Conservation (phyloP, 345 rosid species). For the Turritis glabra region DNA sequence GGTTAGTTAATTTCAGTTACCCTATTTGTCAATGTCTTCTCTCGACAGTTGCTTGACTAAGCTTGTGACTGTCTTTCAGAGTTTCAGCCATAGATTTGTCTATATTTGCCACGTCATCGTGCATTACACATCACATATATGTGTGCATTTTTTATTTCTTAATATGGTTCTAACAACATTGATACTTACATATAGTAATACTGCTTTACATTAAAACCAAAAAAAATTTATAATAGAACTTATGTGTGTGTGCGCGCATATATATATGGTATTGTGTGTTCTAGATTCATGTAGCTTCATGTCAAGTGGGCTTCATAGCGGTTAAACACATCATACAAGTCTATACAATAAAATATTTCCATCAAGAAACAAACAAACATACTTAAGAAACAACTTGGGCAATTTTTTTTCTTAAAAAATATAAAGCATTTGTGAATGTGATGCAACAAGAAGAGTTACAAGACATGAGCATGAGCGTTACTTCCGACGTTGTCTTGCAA, state of each 20-base stretch:
- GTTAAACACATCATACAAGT: not conserved
- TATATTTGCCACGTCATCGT: constrained; percentile 21
- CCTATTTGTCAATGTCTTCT: constrained; percentile 36
- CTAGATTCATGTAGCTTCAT: not conserved
- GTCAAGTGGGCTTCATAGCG: constrained; percentile 3
- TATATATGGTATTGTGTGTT: not conserved
- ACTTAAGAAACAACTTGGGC: constrained; percentile 6
- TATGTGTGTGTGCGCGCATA: no score
- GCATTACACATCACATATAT: not conserved
- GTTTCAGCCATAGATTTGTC: constrained; percentile 17
- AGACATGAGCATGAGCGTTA: constrained; percentile 39
- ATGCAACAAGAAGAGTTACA: constrained; percentile 28
- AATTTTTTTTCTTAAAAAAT: not conserved
- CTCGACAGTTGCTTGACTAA: constrained; percentile 36
- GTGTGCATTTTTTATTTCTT: not conserved
- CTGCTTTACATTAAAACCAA: not conserved
- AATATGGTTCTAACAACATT: not conserved
- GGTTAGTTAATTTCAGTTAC: constrained; percentile 40
- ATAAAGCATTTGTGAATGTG: not conserved
- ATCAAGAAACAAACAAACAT: not conserved
- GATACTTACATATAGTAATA: not conserved
- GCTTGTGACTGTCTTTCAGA: constrained; percentile 21
- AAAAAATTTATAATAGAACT: not conserved
- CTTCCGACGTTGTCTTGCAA: constrained; percentile 29
- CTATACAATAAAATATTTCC: not conserved